These are phyloP conservation scores for Colletotrichum sp. DNA, from an alignment of 2,329 filamentous ascomycete species.

Conservation along the genomic window DNA sequence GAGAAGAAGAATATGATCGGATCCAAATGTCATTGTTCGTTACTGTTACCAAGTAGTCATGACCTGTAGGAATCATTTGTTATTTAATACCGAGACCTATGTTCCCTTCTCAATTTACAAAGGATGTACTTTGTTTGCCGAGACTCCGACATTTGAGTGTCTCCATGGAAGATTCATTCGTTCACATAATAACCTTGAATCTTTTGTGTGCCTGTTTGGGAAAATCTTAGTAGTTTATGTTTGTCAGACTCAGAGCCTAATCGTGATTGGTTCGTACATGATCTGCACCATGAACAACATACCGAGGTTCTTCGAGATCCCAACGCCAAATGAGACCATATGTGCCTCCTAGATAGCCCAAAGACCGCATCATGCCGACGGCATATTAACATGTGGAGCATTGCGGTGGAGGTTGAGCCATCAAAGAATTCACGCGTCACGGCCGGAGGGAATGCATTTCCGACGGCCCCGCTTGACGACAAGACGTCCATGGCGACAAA, in stretches of 20 bases:
- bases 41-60: background rate
- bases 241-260: background rate
- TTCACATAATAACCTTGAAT: background rate
- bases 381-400: background rate
- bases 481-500: background rate
- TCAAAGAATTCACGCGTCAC: background rate
- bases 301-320: background rate
- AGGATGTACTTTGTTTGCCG: background rate
- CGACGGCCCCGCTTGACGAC: background rate
- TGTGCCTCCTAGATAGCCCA: background rate
- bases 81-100: background rate
- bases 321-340: background rate
- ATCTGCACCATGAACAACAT: background rate
- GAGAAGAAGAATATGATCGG: background rate
- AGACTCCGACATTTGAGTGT: background rate
- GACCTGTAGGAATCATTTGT: background rate
- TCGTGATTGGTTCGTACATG: background rate
- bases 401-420: background rate
- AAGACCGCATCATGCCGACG: background rate
- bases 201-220: background rate
- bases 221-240: background rate
- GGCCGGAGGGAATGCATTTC: background rate
- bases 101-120: background rate
- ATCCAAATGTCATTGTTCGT: background rate
- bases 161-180: background rate